Evolutionary conservation across 495 filamentous ascomycete genomes (phyloP).

Genomic region (Cercophora newfieldiana): DNA sequence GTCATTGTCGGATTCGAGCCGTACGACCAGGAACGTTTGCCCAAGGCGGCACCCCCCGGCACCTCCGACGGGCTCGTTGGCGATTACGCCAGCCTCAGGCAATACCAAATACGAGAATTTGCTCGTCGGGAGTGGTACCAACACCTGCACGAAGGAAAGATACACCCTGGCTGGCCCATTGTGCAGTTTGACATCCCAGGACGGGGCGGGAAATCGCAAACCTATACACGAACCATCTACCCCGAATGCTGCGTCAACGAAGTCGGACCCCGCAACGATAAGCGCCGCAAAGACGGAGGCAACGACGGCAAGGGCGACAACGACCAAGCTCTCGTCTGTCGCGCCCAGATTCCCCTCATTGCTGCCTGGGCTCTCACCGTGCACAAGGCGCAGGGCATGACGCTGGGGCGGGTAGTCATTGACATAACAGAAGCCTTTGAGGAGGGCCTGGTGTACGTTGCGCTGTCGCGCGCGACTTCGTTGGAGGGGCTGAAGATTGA

Average conservation of each 20-base stretch:
- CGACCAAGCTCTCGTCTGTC: slow-evolving; percentile 65
- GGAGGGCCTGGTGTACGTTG: slow-evolving; percentile 83
- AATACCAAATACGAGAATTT: slow-evolving; percentile 35
- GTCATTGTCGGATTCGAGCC: slow-evolving; percentile 74
- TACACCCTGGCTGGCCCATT: slow-evolving; percentile 61
- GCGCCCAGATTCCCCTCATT: slow-evolving; percentile 79
- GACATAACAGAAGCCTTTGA: slow-evolving; percentile 83
- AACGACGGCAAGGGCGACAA: too few species aligned
- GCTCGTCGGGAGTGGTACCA: slow-evolving; percentile 16
- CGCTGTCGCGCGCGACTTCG: slow-evolving; percentile 73
- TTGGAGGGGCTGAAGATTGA: slow-evolving; percentile 66
- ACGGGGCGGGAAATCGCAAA: slow-evolving; percentile 2
- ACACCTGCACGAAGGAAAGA: background rate
- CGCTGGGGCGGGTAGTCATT: slow-evolving; percentile 86
- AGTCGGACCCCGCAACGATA: too few species aligned
- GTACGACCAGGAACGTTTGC: slow-evolving; percentile 55
- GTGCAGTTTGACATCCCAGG: slow-evolving; percentile 62
- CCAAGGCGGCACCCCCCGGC: background rate
- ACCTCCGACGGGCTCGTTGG: slow-evolving; percentile 24
- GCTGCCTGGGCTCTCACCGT: slow-evolving; percentile 93
- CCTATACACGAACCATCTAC: slow-evolving; percentile 39
- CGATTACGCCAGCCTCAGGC: slow-evolving; percentile 48
- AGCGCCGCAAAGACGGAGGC: too few species aligned
- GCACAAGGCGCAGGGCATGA: slow-evolving; percentile 94
- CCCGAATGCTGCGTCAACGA: slow-evolving; percentile 49